Base-by-base conservation (phyloP, 2,329 filamentous ascomycete species). In the Exophiala xenobiotica region DNA sequence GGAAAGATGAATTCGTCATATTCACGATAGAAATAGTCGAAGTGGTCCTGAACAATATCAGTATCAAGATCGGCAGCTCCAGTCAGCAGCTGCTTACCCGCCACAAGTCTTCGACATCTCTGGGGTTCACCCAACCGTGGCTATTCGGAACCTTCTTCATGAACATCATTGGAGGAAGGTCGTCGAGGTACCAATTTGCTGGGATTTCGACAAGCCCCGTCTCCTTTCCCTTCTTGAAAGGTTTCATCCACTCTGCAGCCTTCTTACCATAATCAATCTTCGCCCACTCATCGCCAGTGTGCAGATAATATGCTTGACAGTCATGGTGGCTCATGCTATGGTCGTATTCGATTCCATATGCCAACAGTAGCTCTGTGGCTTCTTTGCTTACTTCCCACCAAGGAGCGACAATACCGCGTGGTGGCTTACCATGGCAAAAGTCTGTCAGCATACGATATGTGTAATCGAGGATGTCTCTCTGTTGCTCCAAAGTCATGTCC, bases 301-400 rank as follows among this genome's bases (percentile, higher is more conserved):
- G 67, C 31, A 74, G 62, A 63, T 67, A 74, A 24, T 49, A 53
- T 7, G 40, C 27, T 22, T 44, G 43, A 14, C 68, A 68, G 58
- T 76, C 74, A 58, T 76, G 71, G 55, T 76, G 73, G 70, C 75
- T 73, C 60, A 75, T 72, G 3, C 66, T 70, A 56, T 76, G 73
- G 58, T 76, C 74, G 57, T 75, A 76, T 38, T 70, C 53, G 19
- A 75, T 70, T 0, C 70, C 72, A 27, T 65, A 65, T 14, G 70
- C 68, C 51, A 73, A 67, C 4, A 76, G 53, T 74, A 74, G 26
- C 24, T 74, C 69, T 0, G 80, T 80, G 4, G 83, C 85, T 64
- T 88, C 86, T 57, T 80, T 77, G 53, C 78, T 83, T 0, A 80
- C 82, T 63, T 90, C 86, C 86, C 86, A 90, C 78, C 70, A 67